phyloP scores from a whole-genome alignment of 805 yeast species.

The Cyberlindnera galapagoensis region DNA sequence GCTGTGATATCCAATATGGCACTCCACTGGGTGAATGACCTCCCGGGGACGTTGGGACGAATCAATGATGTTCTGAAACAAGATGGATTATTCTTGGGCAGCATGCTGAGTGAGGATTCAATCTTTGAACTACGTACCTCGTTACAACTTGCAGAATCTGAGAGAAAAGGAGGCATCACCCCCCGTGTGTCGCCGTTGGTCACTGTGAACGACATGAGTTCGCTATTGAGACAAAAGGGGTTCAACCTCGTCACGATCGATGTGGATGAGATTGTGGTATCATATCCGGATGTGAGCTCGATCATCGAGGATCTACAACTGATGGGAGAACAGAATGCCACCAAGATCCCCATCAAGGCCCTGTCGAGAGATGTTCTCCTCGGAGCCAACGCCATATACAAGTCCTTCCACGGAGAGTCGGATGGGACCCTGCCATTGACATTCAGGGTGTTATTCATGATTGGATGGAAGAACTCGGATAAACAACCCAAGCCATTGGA shows the following conservation, averaged over 20 bases:
- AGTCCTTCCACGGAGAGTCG: conserved; percentile 59
- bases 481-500: conserved; percentile 65
- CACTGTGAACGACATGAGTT: conserved; percentile 69
- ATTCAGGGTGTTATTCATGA: conserved; percentile 71
- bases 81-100: conserved; percentile 77
- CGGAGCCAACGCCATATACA: conserved; percentile 75
- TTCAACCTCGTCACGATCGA: conserved; percentile 79
- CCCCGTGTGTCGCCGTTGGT: conserved; percentile 81
- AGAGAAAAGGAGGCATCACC: conserved; percentile 70
- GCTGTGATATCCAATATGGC: conserved; percentile 69
- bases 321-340: conserved; percentile 84
- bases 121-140: conserved; percentile 77
- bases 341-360: conserved; percentile 29
- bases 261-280: conserved; percentile 75
- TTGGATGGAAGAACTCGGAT: conserved; percentile 80
- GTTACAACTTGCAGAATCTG: conserved; percentile 76
- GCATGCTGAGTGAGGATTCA: conserved; percentile 80
- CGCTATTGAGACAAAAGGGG: conserved; percentile 65
- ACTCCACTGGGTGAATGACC: conserved; percentile 81
- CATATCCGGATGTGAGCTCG: conserved; percentile 65
- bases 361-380: conserved; percentile 58
- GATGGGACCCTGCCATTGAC: conserved; percentile 68
- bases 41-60: conserved; percentile 56
- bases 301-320: conserved; percentile 64
- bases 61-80: conserved; percentile 59